These are phyloP conservation scores for Tuber borchii DNA, from an alignment of 495 filamentous ascomycete genomes.

Conservation along the genomic window DNA sequence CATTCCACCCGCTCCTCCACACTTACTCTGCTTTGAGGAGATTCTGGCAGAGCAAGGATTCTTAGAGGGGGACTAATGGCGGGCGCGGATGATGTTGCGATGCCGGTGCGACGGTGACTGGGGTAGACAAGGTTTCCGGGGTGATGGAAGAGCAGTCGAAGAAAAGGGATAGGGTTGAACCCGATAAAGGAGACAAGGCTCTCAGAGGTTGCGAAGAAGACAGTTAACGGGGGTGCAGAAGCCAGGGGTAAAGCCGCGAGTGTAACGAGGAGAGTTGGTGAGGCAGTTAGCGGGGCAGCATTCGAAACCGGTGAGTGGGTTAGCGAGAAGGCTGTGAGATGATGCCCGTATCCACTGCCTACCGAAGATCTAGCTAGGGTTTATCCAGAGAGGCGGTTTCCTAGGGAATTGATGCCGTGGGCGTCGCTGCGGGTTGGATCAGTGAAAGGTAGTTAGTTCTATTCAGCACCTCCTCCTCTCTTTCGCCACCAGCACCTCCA, in stretches of 20 bases:
- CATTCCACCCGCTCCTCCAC: conserved; percentile 9
- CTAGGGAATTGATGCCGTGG: conserved; percentile 12
- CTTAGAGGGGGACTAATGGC: conserved; percentile 15
- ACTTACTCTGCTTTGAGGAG: conserved; percentile 16
- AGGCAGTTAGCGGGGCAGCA: conserved; percentile 20
- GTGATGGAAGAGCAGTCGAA: background rate
- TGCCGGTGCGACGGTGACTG: conserved; percentile 9
- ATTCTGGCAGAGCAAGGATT: conserved; percentile 24
- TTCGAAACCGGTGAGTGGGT: conserved; percentile 26
- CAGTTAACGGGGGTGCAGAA: conserved; percentile 4
- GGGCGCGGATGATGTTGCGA: conserved; percentile 20
- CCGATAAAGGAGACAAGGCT: conserved; percentile 14
- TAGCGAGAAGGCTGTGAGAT: conserved; percentile 18
- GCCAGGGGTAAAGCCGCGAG: conserved; percentile 19
- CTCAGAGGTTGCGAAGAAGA: conserved; percentile 11
- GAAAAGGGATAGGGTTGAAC: conserved; percentile 16
- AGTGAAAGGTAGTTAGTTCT: too few species aligned
- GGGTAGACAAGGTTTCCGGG: background rate
- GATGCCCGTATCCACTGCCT: background rate
- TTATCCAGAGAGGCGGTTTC: conserved; percentile 16
- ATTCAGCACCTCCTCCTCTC: background rate
- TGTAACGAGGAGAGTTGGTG: conserved; percentile 17
- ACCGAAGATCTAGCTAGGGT: conserved; percentile 7
- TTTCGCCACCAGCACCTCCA: conserved; percentile 8
- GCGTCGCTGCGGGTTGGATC: conserved; percentile 2